phyloP scores from a whole-genome alignment of 306 rosid genomes.

The Trifolium pratense region DNA sequence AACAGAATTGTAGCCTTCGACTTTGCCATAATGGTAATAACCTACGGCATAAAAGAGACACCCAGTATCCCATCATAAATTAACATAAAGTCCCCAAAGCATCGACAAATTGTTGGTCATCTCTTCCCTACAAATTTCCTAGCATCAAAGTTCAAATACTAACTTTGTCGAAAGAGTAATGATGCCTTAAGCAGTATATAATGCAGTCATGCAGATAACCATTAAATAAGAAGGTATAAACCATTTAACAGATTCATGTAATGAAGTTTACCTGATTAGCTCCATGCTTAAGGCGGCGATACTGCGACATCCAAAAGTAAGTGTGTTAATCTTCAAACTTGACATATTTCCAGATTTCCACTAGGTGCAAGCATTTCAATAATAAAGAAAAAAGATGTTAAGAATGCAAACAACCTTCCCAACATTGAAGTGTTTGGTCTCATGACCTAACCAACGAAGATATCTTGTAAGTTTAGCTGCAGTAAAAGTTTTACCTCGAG shows the following conservation, averaged over 20 bases:
- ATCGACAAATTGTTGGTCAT: too few relatives aligned
- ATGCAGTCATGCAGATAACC: conserved; percentile 8
- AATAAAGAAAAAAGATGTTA: conserved; percentile 39
- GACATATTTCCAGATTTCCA: conserved; percentile 31
- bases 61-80: too few relatives aligned
- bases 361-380: conserved; percentile 29
- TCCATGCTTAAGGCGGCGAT: conserved; percentile 98
- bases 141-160: too few relatives aligned
- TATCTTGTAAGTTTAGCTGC: conserved; percentile 99
- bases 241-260: conserved; percentile 27
- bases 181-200: not conserved
- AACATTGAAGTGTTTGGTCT: conserved; percentile 96
- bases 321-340: conserved; percentile 41
- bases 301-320: conserved; percentile 61
- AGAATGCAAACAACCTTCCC: conserved; percentile 83
- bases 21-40: too few relatives aligned
- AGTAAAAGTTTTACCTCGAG: conserved; percentile 98
- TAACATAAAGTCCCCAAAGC: too few relatives aligned
- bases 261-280: conserved; percentile 73
- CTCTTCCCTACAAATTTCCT: too few relatives aligned
- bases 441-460: conserved; percentile 99
- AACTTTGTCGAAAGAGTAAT: too few relatives aligned
- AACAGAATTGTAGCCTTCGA: too few relatives aligned
- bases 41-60: too few relatives aligned
- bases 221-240: conserved; percentile 29